Conservation (phyloP, 164 flowering plant genomes). For the Macadamia tetraphylla region DNA sequence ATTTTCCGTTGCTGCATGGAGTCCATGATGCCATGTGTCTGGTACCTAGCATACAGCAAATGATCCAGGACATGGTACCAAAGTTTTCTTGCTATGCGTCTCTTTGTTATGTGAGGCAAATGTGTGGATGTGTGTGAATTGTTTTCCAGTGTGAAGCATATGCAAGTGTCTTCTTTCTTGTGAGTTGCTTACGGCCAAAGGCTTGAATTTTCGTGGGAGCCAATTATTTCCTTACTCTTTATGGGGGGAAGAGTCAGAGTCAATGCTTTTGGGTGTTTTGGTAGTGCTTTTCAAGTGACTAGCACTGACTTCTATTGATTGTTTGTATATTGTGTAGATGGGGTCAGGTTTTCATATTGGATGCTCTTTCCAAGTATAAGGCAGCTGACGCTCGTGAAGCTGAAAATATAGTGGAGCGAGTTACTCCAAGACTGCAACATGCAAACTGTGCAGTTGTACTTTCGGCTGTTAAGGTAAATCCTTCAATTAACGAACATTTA, state of each 20-base stretch:
- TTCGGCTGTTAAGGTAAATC: constrained; percentile 92
- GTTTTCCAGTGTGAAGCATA: too few species aligned
- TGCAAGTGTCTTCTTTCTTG: too few species aligned
- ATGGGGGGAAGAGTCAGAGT: too few species aligned
- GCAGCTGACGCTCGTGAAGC: constrained; percentile 99
- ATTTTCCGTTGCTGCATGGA: not conserved
- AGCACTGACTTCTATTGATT: not conserved
- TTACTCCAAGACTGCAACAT: constrained; percentile 96
- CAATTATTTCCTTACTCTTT: too few species aligned
- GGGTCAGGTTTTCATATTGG: constrained; percentile 99
- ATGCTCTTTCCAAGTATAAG: constrained; percentile 94
- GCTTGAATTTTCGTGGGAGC: too few species aligned
- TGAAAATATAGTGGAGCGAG: constrained; percentile 96
- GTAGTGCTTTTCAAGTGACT: not conserved
- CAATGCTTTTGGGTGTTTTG: too few species aligned
- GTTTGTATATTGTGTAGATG: constrained; percentile 47
- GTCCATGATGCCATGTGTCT: not conserved
- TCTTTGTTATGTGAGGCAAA: too few species aligned
- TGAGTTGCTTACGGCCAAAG: too few species aligned
- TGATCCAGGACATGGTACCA: too few species aligned
- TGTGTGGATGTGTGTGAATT: too few species aligned
- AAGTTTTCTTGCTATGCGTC: too few species aligned
- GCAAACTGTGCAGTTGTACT: constrained; percentile 99
- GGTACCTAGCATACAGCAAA: too few species aligned
- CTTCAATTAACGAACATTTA: not conserved